A percentile compares a stretch with the other conserved stretches of the same genome.
Conservation (phyloP, 352 stramenopile species). For the Globisporangium barbulae region DNA sequence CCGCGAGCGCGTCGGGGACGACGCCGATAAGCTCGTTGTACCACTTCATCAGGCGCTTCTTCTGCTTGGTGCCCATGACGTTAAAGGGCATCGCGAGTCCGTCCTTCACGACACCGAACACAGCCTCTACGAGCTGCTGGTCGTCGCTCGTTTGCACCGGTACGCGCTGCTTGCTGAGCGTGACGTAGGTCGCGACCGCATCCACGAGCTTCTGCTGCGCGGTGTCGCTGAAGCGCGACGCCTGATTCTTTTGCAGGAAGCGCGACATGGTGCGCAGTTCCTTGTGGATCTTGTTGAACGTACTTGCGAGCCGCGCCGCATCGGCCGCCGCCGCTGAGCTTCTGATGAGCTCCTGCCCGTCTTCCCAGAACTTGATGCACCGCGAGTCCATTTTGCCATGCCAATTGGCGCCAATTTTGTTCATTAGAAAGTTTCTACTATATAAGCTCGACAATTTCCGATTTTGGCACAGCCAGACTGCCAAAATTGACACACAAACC, state of each 20-base stretch:
- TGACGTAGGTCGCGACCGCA: constrained; percentile 63
- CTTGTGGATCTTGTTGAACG: constrained; percentile 57
- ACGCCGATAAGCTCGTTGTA: constrained; percentile 78
- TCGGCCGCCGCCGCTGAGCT: constrained; percentile 13
- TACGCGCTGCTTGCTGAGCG: constrained; percentile 43
- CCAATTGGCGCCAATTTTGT: background rate
- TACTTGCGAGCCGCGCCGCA: constrained; percentile 24
- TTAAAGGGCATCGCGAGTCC: constrained; percentile 82
- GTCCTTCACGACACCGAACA: constrained; percentile 74
- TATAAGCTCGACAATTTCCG: background rate
- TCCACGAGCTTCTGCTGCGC: constrained; percentile 80
- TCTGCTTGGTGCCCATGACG: constrained; percentile 77
- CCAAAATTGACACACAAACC: background rate
- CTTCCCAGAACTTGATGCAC: constrained; percentile 77
- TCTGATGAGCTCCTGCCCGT: constrained; percentile 54
- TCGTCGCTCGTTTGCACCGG: constrained; percentile 19
- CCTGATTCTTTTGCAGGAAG: constrained; percentile 79
- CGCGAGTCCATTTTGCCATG: constrained; percentile 45
- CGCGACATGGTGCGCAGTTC: constrained; percentile 71
- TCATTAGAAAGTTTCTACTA: background rate
- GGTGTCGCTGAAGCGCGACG: constrained; percentile 69
- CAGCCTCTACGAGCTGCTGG: constrained; percentile 48
- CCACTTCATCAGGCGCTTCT: constrained; percentile 81
- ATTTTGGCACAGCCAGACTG: background rate
- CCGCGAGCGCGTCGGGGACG: constrained; percentile 35